phyloP scores from a whole-genome alignment of 1,284 basidiomycete genomes.

The Moesziomyces antarcticus region DNA sequence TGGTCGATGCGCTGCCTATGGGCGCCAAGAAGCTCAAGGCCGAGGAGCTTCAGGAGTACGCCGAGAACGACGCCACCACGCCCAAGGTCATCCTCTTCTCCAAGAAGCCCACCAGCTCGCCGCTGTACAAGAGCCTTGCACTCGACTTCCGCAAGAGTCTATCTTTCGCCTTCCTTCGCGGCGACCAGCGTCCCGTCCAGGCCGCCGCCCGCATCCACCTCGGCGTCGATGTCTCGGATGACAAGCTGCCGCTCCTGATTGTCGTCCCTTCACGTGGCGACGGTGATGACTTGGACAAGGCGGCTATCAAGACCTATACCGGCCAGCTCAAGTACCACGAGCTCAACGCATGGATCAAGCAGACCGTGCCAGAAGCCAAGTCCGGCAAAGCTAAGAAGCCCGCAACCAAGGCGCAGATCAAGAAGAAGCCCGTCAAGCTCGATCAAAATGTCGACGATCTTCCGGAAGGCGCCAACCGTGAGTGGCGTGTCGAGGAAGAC shows the following conservation, averaged over 20 bases:
- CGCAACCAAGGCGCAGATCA: conserved; percentile 18
- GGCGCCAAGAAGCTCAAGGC: conserved; percentile 74
- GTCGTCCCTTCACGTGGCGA: conserved; percentile 41
- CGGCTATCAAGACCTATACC: conserved; percentile 48
- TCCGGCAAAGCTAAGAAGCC: conserved; percentile 41
- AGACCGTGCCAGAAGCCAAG: conserved; percentile 45
- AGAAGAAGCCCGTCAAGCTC: conserved; percentile 35
- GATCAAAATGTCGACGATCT: conserved; percentile 29
- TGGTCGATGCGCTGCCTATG: conserved; percentile 78
- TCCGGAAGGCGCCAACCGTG: conserved; percentile 29
- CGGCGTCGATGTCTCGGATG: conserved; percentile 50
- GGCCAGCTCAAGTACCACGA: conserved; percentile 60
- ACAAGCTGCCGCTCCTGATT: conserved; percentile 55
- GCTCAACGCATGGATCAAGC: conserved; percentile 60
- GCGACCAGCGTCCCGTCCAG: conserved; percentile 51
- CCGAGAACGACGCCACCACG: conserved; percentile 22
- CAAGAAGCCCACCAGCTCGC: conserved; percentile 58
- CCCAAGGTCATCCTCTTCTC: conserved; percentile 65
- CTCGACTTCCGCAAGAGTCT: conserved; percentile 61
- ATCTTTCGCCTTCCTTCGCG: conserved; percentile 59
- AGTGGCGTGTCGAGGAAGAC: conserved; percentile 43
- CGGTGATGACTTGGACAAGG: conserved; percentile 33
- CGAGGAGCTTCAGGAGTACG: conserved; percentile 69
- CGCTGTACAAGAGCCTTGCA: conserved; percentile 64
- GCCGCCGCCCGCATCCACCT: conserved; percentile 48